A percentile compares a stretch with the other conserved stretches of the same genome.
Conservation (phyloP, 202 grass and related monocot genomes). For the Panicum hallii region DNA sequence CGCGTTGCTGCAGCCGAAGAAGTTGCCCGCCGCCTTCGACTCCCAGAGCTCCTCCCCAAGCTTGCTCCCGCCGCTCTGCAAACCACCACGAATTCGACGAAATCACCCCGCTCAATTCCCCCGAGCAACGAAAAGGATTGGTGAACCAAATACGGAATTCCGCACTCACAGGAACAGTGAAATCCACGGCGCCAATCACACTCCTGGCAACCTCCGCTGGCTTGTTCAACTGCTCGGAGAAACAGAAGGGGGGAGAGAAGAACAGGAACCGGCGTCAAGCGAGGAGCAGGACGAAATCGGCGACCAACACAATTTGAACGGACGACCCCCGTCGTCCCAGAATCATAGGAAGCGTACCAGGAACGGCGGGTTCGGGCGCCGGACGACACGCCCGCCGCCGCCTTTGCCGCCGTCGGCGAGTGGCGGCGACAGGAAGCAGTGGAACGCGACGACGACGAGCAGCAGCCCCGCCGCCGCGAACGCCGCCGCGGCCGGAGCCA, state of each 20-base stretch:
- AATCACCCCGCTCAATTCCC: constrained; percentile 6
- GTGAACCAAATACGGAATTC: background rate
- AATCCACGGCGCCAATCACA: constrained; percentile 61
- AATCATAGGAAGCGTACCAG: constrained; percentile 45
- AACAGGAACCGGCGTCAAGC: constrained; percentile 21
- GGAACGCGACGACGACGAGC: constrained; percentile 67
- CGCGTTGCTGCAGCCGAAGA: constrained; percentile 83
- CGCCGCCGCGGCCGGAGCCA: constrained; percentile 57
- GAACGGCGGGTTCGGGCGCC: constrained; percentile 48
- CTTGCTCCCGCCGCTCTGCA: constrained; percentile 71
- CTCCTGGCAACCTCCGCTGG: constrained; percentile 58
- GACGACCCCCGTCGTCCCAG: constrained; percentile 18
- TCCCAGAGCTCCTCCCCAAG: constrained; percentile 64
- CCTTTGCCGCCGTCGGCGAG: constrained; percentile 39
- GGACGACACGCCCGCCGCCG: constrained; percentile 24
- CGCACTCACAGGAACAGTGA: constrained; percentile 65
- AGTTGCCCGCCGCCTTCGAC: constrained; percentile 60
- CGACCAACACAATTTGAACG: constrained; percentile 11
- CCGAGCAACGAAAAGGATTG: background rate
- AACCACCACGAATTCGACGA: constrained; percentile 33
- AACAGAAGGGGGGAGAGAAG: constrained; percentile 4
- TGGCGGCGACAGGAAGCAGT: constrained; percentile 76
- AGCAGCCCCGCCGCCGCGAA: constrained; percentile 63
- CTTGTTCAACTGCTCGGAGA: constrained; percentile 72
- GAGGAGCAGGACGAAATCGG: constrained; percentile 22